Percentiles rank a stretch among this genome's conserved stretches.
Evolutionary conservation across 2,329 filamentous ascomycete genomes (phyloP).

Genomic region (Neopestalotiopsis sp.): DNA sequence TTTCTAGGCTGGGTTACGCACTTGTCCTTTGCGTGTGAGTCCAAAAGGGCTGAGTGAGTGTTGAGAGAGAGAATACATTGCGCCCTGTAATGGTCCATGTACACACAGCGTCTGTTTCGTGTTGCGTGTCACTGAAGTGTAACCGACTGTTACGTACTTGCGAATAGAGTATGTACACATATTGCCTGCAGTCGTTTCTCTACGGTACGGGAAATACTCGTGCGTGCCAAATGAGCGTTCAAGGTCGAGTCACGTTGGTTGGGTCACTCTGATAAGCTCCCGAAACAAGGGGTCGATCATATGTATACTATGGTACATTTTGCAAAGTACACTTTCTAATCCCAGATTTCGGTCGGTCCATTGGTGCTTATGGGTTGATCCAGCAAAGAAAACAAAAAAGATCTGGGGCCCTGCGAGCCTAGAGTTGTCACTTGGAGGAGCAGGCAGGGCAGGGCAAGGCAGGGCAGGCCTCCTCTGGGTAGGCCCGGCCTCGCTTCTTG

Average conservation of each 20-base stretch:
- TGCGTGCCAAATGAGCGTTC: not conserved
- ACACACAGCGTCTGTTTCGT: no score
- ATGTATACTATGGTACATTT: not conserved
- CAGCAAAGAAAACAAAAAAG: not conserved
- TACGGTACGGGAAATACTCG: not conserved
- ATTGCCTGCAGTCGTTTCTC: slow-evolving; percentile 13
- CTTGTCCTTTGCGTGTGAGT: not conserved
- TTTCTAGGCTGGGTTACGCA: slow-evolving; percentile 20
- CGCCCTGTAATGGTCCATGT: no score
- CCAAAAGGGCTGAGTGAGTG: no score
- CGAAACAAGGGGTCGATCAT: slow-evolving; percentile 9
- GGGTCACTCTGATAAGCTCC: slow-evolving; percentile 4
- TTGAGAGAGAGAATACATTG: no score
- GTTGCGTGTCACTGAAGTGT: not conserved
- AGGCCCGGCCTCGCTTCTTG: slow-evolving; percentile 27
- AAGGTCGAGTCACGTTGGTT: not conserved
- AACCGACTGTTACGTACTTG: not conserved
- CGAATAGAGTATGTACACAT: not conserved
- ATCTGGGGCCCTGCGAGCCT: slow-evolving; percentile 20
- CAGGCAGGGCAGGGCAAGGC: slow-evolving; percentile 7
- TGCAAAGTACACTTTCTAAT: not conserved
- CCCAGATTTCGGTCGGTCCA: slow-evolving; percentile 26
- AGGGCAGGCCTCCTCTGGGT: slow-evolving; percentile 20
- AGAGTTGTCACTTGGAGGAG: slow-evolving; percentile 25
- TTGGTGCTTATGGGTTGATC: slow-evolving; percentile 31